A percentile compares a stretch with the other conserved stretches of the same genome.
These are phyloP conservation scores for Metschnikowia dekortorum DNA, from an alignment of 805 yeast species.

Conservation along the genomic window DNA sequence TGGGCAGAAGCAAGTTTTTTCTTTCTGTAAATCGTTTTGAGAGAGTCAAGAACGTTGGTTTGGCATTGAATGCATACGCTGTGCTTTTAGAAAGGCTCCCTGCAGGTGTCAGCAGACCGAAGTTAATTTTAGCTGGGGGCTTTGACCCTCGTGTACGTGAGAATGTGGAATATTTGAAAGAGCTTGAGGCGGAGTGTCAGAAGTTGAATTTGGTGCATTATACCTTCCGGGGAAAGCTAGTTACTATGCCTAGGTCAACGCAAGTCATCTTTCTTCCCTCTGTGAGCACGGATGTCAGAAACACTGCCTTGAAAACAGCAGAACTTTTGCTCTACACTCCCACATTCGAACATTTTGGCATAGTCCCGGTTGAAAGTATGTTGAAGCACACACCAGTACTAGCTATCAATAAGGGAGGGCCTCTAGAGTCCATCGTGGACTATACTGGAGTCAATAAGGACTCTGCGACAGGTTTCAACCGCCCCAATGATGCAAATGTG, in stretches of 20 bases:
- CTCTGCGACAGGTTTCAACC: slow-evolving; percentile 61
- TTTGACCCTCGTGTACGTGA: slow-evolving; percentile 74
- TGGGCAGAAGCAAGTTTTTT: slow-evolving; percentile 41
- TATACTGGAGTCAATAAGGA: slow-evolving; percentile 23
- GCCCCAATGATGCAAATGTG: slow-evolving; percentile 35
- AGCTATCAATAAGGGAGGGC: slow-evolving; percentile 90
- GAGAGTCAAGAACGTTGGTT: slow-evolving; percentile 71
- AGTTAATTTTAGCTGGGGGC: slow-evolving; percentile 84
- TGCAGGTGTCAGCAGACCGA: slow-evolving; percentile 28
- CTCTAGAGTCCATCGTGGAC: slow-evolving; percentile 66
- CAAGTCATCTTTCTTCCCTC: slow-evolving; percentile 78
- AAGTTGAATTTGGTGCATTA: slow-evolving; percentile 40
- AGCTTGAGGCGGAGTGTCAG: slow-evolving; percentile 50
- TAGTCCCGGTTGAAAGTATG: slow-evolving; percentile 97
- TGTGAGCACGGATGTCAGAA: slow-evolving; percentile 59
- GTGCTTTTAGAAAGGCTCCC: slow-evolving; percentile 31
- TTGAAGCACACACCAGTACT: slow-evolving; percentile 74
- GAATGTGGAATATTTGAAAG: slow-evolving; percentile 66
- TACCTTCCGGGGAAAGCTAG: slow-evolving; percentile 41
- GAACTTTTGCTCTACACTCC: slow-evolving; percentile 82
- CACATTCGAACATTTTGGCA: slow-evolving; percentile 90
- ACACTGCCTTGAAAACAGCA: slow-evolving; percentile 55
- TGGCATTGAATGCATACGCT: slow-evolving; percentile 71
- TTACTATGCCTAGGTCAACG: slow-evolving; percentile 30
- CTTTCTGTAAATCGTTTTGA: slow-evolving; percentile 88